Evolutionary conservation across 768 basidiomycete genomes (phyloP), one percentile per base, ranked within the genome.

Genomic region (Suillus paluster): DNA sequence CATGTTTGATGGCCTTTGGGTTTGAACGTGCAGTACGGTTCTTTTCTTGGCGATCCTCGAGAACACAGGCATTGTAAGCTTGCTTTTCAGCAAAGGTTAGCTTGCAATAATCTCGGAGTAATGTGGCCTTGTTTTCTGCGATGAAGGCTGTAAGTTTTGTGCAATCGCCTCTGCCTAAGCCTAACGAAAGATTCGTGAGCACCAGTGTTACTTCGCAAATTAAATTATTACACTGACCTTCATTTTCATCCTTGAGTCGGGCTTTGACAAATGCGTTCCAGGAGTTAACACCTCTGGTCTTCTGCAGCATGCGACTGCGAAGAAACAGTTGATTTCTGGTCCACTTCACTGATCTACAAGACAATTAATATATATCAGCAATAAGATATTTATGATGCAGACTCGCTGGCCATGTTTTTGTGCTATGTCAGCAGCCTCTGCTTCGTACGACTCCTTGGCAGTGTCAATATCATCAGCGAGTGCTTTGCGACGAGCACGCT

Each of bases 221-320:
- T 5, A 23, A 23, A 21, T 23, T 23, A 23, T 46, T 23, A 46
- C 4, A 46, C 11, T 0, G 5, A 23, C 45, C 45, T 46, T 46
- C 45, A 46, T 46, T 46, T 46, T 46, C 21, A 14, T 11, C 45
- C 11, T 23, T 5, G 12, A 46, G 45, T 46, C 21, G 10, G 23
- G 45, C 45, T 46, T 46, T 46, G 23, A 46, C 45, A 54, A 54
- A 54, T 54, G 52, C 14, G 21, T 54, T 54, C 52, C 52, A 54
- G 52, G 38, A 33, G 14, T 54, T 54, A 55, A 55, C 54, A 21
- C 34, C 7, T 23, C 54, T 36, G 21, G 4, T 55, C 17, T 12
- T 25, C 39, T 55, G 54, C 25, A 36, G 54, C 19, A 55, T 36
- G 10, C 4, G 19, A 19, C 25, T 55, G 8, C 6, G 25, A 33